phyloP scores from a whole-genome alignment of 2,329 filamentous ascomycete species.

The Colletotrichum musae region DNA sequence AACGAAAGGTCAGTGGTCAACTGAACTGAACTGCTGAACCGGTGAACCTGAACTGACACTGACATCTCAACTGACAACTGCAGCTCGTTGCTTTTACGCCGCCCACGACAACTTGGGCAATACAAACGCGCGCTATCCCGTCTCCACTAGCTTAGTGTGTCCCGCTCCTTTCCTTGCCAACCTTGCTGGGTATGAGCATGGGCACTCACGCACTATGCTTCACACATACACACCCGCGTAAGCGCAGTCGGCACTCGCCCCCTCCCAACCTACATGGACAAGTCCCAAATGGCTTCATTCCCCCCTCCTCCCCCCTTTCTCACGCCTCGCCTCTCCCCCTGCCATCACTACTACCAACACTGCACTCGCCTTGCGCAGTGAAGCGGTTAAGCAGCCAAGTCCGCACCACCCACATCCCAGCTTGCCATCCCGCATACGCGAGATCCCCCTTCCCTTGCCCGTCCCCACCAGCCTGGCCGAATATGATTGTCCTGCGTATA shows the following conservation, averaged over 20 bases:
- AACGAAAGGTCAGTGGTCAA: background rate
- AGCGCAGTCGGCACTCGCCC: constrained; percentile 33
- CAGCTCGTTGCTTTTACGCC: constrained; percentile 2
- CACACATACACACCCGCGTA: constrained; percentile 24
- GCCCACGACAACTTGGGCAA: background rate
- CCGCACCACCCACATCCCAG: constrained; percentile 27
- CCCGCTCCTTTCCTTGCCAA: background rate
- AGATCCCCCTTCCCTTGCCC: constrained; percentile 33
- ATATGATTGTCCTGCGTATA: constrained; percentile 39
- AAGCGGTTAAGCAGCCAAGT: constrained; percentile 9
- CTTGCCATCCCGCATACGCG: constrained; percentile 38
- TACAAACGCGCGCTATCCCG: background rate
- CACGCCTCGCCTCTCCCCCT: background rate
- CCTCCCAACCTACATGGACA: constrained; percentile 11
- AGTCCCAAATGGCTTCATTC: constrained; percentile 20
- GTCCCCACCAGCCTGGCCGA: constrained; percentile 27
- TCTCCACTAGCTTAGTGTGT: too few relatives aligned
- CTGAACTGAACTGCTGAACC: background rate
- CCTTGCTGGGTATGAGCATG: too few relatives aligned
- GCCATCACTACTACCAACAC: background rate
- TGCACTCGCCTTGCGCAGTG: constrained; percentile 20
- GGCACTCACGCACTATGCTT: constrained; percentile 1
- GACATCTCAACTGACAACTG: constrained; percentile 22
- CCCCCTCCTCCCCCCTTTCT: constrained; percentile 4
- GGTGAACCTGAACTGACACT: background rate